Evolutionary conservation across 1,284 basidiomycete species (phyloP).

Genomic region (Neotropicomus parvogracilis): DNA sequence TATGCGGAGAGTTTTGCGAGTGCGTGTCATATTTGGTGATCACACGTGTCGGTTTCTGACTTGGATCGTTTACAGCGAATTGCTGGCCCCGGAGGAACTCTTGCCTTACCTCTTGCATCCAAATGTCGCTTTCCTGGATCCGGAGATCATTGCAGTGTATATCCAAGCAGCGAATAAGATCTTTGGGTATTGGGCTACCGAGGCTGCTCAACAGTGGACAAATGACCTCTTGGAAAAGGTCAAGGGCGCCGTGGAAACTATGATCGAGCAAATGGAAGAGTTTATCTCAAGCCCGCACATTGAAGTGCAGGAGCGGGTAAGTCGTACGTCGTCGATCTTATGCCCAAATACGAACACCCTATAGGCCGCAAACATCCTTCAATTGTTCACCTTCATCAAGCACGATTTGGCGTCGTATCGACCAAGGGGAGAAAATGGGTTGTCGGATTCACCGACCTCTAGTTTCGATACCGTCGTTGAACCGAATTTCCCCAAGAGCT

Average conservation of each 20-base stretch:
- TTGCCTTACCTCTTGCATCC: slow-evolving; percentile 66
- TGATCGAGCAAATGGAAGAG: slow-evolving; percentile 53
- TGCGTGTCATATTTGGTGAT: slow-evolving; percentile 33
- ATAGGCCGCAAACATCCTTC: slow-evolving; percentile 76
- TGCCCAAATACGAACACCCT: neutral
- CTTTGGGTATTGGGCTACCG: slow-evolving; percentile 80
- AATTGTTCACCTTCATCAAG: slow-evolving; percentile 78
- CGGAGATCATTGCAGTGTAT: slow-evolving; percentile 70
- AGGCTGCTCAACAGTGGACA: slow-evolving; percentile 73
- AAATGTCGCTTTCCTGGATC: slow-evolving; percentile 48
- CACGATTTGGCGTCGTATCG: slow-evolving; percentile 70
- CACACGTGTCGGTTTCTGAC: slow-evolving; percentile 7
- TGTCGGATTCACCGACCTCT: slow-evolving; percentile 36
- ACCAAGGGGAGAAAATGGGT: slow-evolving; percentile 41
- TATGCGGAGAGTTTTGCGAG: slow-evolving; percentile 91
- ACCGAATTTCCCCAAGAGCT: slow-evolving; percentile 77
- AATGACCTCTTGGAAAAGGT: slow-evolving; percentile 62
- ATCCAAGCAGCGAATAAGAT: slow-evolving; percentile 85
- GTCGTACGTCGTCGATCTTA: slow-evolving; percentile 28
- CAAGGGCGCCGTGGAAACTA: slow-evolving; percentile 56
- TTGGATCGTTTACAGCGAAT: slow-evolving; percentile 46
- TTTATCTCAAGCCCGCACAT: slow-evolving; percentile 64
- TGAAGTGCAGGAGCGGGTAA: slow-evolving; percentile 88
- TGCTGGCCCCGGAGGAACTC: slow-evolving; percentile 67
- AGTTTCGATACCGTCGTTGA: slow-evolving; percentile 36